These are phyloP conservation scores for Arachis hypogaea DNA, from an alignment of 306 rosid genomes.

Conservation along the genomic window DNA sequence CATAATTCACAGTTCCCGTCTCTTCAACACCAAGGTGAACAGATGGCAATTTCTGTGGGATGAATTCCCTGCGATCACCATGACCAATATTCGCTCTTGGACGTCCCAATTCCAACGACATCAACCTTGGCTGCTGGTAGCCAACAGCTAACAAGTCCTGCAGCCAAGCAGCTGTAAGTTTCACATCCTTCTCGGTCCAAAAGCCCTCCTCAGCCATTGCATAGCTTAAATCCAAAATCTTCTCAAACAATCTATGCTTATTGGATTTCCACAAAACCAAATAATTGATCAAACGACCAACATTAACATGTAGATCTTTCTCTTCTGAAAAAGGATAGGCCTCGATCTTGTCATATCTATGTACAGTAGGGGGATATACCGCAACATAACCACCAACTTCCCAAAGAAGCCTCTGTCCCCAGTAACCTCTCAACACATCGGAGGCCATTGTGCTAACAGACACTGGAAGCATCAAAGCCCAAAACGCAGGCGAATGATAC, in stretches of 20 bases:
- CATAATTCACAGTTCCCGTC: conserved; percentile 86
- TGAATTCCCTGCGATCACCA: conserved; percentile 81
- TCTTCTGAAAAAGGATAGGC: conserved; percentile 93
- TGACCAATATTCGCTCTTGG: conserved; percentile 86
- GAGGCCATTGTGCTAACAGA: conserved; percentile 95
- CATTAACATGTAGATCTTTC: conserved; percentile 95
- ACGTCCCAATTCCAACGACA: conserved; percentile 85
- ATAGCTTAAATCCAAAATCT: conserved; percentile 81
- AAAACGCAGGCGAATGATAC: conserved; percentile 86
- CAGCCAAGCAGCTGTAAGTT: conserved; percentile 96
- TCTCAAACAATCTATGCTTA: conserved; percentile 82
- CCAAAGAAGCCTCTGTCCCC: conserved; percentile 99
- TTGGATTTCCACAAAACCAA: conserved; percentile 80
- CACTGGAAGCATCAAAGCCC: conserved; percentile 99
- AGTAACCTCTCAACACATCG: conserved; percentile 94
- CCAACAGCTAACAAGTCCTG: conserved; percentile 93
- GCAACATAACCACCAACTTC: conserved; percentile 90
- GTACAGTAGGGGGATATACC: conserved; percentile 92
- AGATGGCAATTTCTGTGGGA: conserved; percentile 86
- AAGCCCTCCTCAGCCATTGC: conserved; percentile 90
- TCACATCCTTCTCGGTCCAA: conserved; percentile 92
- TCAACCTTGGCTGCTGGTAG: conserved; percentile 92
- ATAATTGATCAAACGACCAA: conserved; percentile 77
- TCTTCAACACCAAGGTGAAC: conserved; percentile 98
- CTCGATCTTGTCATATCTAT: conserved; percentile 76